Conservation (phyloP, 2,329 filamentous ascomycete species). For the Xylariaceae sp. region DNA sequence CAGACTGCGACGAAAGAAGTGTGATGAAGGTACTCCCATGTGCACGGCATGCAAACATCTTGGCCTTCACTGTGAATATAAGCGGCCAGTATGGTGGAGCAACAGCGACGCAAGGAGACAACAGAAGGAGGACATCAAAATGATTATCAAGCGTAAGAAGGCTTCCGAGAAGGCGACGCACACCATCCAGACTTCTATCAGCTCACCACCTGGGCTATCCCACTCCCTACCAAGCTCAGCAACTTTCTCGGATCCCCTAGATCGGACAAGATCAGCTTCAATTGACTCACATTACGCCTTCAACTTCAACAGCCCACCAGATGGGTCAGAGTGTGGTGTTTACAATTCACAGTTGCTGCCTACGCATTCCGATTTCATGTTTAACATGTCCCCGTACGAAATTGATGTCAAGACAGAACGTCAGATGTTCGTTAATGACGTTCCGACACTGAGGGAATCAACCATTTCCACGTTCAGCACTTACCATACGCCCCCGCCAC, state of each 20-base stretch:
- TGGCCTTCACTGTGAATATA: conserved; percentile 88
- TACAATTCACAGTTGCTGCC: conserved; percentile 61
- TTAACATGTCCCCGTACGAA: conserved; percentile 71
- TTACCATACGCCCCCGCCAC: conserved; percentile 73
- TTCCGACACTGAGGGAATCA: conserved; percentile 79
- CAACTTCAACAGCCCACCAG: conserved; percentile 63
- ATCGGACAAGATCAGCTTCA: conserved; percentile 69
- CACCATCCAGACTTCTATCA: conserved; percentile 51
- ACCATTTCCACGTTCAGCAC: conserved; percentile 90
- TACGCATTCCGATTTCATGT: conserved; percentile 52
- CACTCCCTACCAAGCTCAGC: conserved; percentile 79
- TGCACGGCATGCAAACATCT: conserved; percentile 69
- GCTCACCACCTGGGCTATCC: conserved; percentile 72
- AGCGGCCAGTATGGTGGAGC: conserved; percentile 95
- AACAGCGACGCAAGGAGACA: conserved; percentile 80
- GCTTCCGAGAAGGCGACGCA: conserved; percentile 75
- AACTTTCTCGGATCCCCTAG: conserved; percentile 70
- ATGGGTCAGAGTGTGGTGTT: conserved; percentile 51
- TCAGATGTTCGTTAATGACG: conserved; percentile 88
- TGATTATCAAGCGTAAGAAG: conserved; percentile 96
- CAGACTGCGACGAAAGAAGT: conserved; percentile 64
- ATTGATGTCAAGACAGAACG: conserved; percentile 94
- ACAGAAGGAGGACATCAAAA: conserved; percentile 95
- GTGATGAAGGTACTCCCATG: conserved; percentile 59
- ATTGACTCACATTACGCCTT: conserved; percentile 79